Evolutionary conservation across 1,284 basidiomycete species (phyloP), one percentile per base, ranked within the genome.

Genomic region (Pseudozyma flocculosa): DNA sequence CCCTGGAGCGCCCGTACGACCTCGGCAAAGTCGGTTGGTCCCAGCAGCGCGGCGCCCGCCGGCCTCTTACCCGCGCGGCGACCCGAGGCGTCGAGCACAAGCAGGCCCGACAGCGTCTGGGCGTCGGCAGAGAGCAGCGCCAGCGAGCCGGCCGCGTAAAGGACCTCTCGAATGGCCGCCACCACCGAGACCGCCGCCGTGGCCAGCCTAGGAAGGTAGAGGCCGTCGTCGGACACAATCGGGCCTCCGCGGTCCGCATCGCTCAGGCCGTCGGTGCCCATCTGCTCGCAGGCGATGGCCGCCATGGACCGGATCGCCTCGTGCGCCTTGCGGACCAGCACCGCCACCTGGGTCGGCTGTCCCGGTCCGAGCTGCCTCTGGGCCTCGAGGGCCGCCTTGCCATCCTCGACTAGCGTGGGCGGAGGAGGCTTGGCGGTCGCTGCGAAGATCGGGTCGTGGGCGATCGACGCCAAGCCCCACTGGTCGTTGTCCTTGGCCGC

Each of bases 141-240:
- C 10, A 71, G 52, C 3, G 59, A 50, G 39, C 70, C 68, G 11
- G 66, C 53, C 10, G 68, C 52, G 45, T 66, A 70, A 1, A 73
- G 52, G 17, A 73, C 47, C 17, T 61, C 57, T 3, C 69, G 54
- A 34, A 71, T 52, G 15, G 62, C 50, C 2, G 49, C 44, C 0
- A 72, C 61, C 18, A 70, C 70, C 24, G 47, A 42, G 17, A 49
- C 40, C 8, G 65, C 61, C 3, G 63, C 61, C 5, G 46, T 8
- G 2, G 50, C 59, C 38, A 72, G 39, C 30, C 65, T 52, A 1
- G 65, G 57, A 18, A 57, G 34, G 38, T 68, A 54, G 30, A 44
- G 39, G 14, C 49, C 50, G 15, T 40, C 41, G 17, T 43, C 38
- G 10, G 49, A 52, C 45, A 51, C 45, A 14, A 47, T 26, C 21